A percentile compares a stretch with the other conserved stretches of the same genome.
Evolutionary conservation across 192 early-diverging fungal species (phyloP).

Genomic region (Rhizophagus sp.): DNA sequence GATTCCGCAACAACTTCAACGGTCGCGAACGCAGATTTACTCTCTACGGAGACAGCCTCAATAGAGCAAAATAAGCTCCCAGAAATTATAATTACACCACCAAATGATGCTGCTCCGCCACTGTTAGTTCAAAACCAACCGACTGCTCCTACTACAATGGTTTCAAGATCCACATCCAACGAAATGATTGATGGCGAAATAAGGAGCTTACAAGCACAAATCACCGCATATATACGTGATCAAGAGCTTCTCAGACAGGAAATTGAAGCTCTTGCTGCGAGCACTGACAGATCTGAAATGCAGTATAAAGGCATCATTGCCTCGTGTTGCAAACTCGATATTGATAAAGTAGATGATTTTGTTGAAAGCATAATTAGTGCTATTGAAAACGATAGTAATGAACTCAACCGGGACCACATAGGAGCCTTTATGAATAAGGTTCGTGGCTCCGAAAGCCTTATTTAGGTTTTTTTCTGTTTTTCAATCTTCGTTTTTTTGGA

Average conservation of each 20-base stretch:
- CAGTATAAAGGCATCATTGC: conserved; percentile 85
- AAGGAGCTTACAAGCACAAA: conserved; percentile 37
- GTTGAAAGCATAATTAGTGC: conserved; percentile 74
- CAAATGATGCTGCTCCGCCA: not conserved
- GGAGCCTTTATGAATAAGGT: conserved; percentile 1
- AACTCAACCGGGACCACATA: conserved; percentile 37
- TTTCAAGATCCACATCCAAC: conserved; percentile 19
- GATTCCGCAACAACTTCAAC: not conserved
- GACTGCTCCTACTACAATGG: too few relatives aligned
- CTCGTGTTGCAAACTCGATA: conserved; percentile 76
- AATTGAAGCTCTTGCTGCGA: conserved; percentile 50
- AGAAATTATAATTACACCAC: not conserved
- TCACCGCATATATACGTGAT: conserved; percentile 42
- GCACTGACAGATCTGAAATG: conserved; percentile 66
- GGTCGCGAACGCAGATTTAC: not conserved
- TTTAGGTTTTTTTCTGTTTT: not conserved
- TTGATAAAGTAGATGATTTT: conserved; percentile 78
- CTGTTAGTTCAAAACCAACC: not conserved
- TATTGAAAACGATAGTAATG: conserved; percentile 70
- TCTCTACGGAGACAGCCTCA: not conserved
- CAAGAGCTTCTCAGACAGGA: conserved; percentile 57
- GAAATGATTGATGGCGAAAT: conserved; percentile 36
- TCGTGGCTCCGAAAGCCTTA: not conserved
- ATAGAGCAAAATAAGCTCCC: not conserved
- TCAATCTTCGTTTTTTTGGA: not conserved